Base-by-base conservation (phyloP, 2,329 filamentous ascomycete species). In the Teratosphaeria viscida region DNA sequence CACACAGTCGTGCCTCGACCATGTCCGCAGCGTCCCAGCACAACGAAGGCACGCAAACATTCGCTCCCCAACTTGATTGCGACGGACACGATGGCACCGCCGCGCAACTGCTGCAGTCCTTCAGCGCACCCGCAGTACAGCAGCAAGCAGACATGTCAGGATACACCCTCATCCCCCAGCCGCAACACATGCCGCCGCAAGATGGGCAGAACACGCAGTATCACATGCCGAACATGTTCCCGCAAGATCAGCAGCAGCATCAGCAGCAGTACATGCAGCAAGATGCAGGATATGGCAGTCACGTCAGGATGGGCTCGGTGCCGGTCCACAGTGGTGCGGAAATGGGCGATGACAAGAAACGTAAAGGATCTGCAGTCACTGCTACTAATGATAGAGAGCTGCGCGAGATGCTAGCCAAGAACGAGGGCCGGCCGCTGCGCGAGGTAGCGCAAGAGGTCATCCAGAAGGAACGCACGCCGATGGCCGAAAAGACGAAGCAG, bases 321-420 rank as follows among this genome's bases (percentile, higher is more conserved):
- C 64, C 69, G 7, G 39, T 66, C 7, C 62, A 64, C 27, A 58
- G 62, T 16, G 61, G 62, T 2, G 59, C 63, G 12, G 69, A 70
- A 49, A 68, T 75, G 47, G 66, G n/a, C 4, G 76, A 78, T 29
- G 76, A 77, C 29, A 76, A 77, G 66, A 78, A 79, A 47, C 75
- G 80, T 72, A 79, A 82, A 32, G 74, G 77, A n/a, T 80, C 82
- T 32, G 81, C 85, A 55, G 85, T 87, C 16, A 90, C 85, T 63
- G 87, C 88, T 2, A 90, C 89, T 64, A 92, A 92, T 67, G 89
- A 92, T 72, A 80, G 88, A 60, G 89, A 92, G 72, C 85, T 92
- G 81, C 82, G 88, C 52, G 86, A 89, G 68, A 79, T 92, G 56
- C 87, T 90, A 63, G 76, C 79, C n/a, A 78, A 81, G 59, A 91